Percentiles rank a stretch among this genome's conserved stretches.
These are phyloP conservation scores for Wickerhamomyces sp. DNA, from an alignment of 1,139 yeast species.

Conservation along the genomic window DNA sequence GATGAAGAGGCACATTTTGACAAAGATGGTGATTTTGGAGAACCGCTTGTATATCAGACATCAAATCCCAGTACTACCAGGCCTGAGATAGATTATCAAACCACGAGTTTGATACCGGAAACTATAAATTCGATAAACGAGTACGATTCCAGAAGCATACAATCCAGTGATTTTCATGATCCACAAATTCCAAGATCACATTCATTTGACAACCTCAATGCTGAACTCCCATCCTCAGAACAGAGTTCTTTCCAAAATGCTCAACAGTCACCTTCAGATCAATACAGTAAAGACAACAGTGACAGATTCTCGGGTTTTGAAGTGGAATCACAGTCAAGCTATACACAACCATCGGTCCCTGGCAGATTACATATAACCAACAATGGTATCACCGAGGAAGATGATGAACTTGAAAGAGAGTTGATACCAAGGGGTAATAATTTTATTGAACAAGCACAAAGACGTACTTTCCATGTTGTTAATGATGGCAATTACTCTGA, in stretches of 20 bases:
- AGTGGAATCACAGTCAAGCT: constrained; percentile 7
- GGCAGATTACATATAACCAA: constrained; percentile 9
- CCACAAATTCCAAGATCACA: background rate
- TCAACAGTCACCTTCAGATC: background rate
- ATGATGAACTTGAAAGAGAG: constrained; percentile 1
- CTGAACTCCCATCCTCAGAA: background rate
- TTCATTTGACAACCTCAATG: background rate
- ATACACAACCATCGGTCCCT: constrained; percentile 4
- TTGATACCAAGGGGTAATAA: constrained; percentile 2
- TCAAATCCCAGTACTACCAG: background rate
- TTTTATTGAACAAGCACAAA: background rate
- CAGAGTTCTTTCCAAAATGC: background rate
- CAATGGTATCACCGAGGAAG: background rate
- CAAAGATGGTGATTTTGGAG: background rate
- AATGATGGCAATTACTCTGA: constrained; percentile 21
- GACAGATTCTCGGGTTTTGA: constrained; percentile 1
- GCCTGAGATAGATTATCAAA: constrained; percentile 5
- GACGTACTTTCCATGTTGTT: constrained; percentile 16
- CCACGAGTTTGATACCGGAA: background rate
- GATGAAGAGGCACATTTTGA: too few relatives aligned
- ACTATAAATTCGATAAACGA: background rate
- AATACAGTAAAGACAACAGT: background rate
- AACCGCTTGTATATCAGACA: background rate
- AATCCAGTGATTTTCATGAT: background rate
- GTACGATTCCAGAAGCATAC: background rate